Evolutionary conservation across 1,284 basidiomycete species (phyloP).

Genomic region (Gomphus bonarii): DNA sequence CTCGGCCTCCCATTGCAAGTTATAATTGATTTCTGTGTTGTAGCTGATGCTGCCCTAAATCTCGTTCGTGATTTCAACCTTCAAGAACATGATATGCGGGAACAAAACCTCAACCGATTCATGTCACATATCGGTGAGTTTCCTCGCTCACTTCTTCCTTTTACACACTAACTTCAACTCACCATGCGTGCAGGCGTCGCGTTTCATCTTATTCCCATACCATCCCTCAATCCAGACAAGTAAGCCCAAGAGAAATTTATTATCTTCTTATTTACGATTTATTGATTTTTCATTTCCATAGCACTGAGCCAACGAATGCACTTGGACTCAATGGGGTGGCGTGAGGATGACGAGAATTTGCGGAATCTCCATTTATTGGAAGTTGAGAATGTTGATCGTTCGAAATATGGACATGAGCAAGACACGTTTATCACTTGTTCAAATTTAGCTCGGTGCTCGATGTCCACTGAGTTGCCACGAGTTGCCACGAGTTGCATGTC

Average conservation of each 20-base stretch:
- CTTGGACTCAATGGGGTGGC: constrained; percentile 8
- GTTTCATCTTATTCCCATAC: constrained; percentile 10
- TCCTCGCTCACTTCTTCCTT: constrained; percentile 11
- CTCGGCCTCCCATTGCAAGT: constrained; percentile 5
- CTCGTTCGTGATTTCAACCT: constrained; percentile 40
- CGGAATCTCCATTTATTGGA: background rate
- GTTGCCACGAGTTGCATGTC: no score
- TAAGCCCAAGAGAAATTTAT: background rate
- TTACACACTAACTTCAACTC: background rate
- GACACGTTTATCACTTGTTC: background rate
- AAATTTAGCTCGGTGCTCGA: background rate
- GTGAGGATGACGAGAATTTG: background rate
- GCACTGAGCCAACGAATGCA: constrained; percentile 10
- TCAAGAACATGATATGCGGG: constrained; percentile 27
- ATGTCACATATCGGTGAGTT: constrained; percentile 40
- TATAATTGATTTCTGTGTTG: constrained; percentile 2
- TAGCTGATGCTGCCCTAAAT: constrained; percentile 28
- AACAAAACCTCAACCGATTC: constrained; percentile 41
- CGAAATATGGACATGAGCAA: background rate
- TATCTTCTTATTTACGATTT: background rate
- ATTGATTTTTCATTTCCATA: background rate
- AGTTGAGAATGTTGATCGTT: constrained; percentile 7
- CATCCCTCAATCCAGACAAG: constrained; percentile 3
- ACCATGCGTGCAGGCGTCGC: constrained; percentile 1
- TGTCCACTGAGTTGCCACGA: background rate